These are phyloP conservation scores for Suillus discolor DNA, from an alignment of 768 basidiomycete genomes.

Conservation along the genomic window DNA sequence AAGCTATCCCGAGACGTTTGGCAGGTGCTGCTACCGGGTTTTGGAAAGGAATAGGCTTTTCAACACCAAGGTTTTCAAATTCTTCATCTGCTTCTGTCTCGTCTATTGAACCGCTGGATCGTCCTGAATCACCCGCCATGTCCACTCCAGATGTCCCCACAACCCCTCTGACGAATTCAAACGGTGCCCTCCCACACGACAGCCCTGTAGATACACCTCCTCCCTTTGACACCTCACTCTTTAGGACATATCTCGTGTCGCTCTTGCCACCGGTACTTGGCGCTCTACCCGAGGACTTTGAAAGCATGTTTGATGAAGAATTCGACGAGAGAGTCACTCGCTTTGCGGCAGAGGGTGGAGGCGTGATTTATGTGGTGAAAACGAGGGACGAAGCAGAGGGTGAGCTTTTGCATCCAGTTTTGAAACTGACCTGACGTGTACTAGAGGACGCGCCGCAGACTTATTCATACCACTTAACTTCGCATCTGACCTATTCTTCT, in stretches of 20 bases:
- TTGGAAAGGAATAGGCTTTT: constrained; percentile 26
- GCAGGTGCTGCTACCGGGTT: constrained; percentile 23
- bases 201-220: constrained; percentile 41
- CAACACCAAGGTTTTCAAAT: constrained; percentile 19
- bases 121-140: constrained; percentile 15
- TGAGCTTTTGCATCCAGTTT: constrained; percentile 33
- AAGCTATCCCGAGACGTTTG: constrained; percentile 24
- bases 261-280: constrained; percentile 84
- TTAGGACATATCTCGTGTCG: constrained; percentile 68
- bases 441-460: constrained; percentile 68
- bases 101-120: constrained; percentile 5
- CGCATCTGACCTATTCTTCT: constrained; percentile 78
- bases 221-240: constrained; percentile 67
- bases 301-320: constrained; percentile 67
- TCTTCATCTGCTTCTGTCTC: constrained; percentile 14
- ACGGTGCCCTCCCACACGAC: constrained; percentile 28
- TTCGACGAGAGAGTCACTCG: constrained; percentile 76
- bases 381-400: constrained; percentile 75
- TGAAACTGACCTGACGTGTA: constrained; percentile 14
- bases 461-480: constrained; percentile 66
- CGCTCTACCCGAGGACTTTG: constrained; percentile 64
- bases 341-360: constrained; percentile 76
- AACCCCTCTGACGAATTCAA: constrained; percentile 33
- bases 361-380: constrained; percentile 83
- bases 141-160: constrained; percentile 19